These are phyloP conservation scores for Diacronema lutheri DNA, from an alignment of 78 protist species.

Conservation along the genomic window DNA sequence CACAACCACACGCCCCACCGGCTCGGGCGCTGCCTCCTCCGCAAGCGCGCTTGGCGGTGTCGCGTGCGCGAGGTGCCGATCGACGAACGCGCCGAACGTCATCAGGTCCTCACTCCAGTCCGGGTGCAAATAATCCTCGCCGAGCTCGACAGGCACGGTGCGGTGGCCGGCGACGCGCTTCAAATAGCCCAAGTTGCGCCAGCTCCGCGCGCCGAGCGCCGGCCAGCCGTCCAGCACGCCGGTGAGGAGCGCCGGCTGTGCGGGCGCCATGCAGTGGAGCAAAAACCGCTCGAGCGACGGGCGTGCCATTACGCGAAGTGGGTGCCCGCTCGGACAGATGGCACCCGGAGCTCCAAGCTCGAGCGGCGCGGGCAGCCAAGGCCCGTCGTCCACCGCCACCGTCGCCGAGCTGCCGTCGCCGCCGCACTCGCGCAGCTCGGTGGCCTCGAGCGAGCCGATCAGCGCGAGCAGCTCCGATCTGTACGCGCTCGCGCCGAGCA, in stretches of 20 bases:
- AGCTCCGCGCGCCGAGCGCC: not conserved
- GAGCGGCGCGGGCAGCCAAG: not conserved
- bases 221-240: not conserved
- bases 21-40: too few relatives aligned
- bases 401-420: not conserved
- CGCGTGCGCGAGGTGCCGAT: not conserved
- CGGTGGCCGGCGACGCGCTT: not conserved
- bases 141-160: constrained; percentile 25
- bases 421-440: not conserved
- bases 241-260: not conserved
- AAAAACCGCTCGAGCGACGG: not conserved
- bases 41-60: too few relatives aligned
- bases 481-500: not conserved
- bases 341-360: not conserved
- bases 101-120: constrained; percentile 13
- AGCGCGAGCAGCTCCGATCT: not conserved
- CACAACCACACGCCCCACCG: too few relatives aligned
- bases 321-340: not conserved
- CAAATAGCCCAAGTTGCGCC: not conserved
- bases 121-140: not conserved
- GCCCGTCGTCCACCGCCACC: not conserved
- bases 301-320: not conserved
- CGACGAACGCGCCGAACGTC: not conserved
- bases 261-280: not conserved
- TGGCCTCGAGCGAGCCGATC: not conserved